Evolutionary conservation across 2,329 filamentous ascomycete species (phyloP).

Genomic region (Alternaria sp.): DNA sequence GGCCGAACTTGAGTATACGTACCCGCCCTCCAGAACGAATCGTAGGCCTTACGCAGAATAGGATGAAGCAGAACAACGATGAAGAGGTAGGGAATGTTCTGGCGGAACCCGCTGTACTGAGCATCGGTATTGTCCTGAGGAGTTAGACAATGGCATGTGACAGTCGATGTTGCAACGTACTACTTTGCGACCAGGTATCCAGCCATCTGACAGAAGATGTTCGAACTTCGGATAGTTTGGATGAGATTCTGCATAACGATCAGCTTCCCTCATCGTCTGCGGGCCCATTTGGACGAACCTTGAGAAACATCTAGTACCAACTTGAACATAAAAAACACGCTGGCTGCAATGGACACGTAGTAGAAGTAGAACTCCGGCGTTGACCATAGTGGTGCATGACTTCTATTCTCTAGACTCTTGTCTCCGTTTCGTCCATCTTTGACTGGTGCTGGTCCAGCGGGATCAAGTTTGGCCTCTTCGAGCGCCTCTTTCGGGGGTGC

Average conservation of each 20-base stretch:
- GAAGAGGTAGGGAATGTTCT: slow-evolving; percentile 82
- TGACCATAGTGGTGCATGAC: slow-evolving; percentile 77
- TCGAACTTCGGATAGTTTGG: slow-evolving; percentile 80
- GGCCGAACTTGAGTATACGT: slow-evolving; percentile 53
- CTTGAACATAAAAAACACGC: slow-evolving; percentile 89
- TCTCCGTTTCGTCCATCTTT: slow-evolving; percentile 31
- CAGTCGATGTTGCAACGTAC: slow-evolving; percentile 53
- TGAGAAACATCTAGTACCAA: slow-evolving; percentile 84
- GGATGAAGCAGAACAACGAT: slow-evolving; percentile 79
- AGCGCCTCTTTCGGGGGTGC: slow-evolving; percentile 61
- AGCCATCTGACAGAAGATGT: slow-evolving; percentile 75
- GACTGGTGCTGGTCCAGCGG: slow-evolving; percentile 36
- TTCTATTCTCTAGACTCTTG: slow-evolving; percentile 45
- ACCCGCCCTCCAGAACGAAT: slow-evolving; percentile 56
- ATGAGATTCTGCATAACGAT: slow-evolving; percentile 67
- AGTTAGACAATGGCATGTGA: slow-evolving; percentile 8
- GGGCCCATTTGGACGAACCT: slow-evolving; percentile 57
- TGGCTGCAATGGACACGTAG: slow-evolving; percentile 68
- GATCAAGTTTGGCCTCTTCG: slow-evolving; percentile 42
- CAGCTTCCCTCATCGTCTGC: not conserved
- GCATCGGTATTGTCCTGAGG: slow-evolving; percentile 82
- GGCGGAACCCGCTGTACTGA: slow-evolving; percentile 85
- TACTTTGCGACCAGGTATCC: slow-evolving; percentile 91
- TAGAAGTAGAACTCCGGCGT: slow-evolving; percentile 88
- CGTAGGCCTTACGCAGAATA: slow-evolving; percentile 74